Evolutionary conservation across 2,329 filamentous ascomycete species (phyloP), one percentile per base, ranked within the genome.

Genomic region (Polytolypa hystricis): DNA sequence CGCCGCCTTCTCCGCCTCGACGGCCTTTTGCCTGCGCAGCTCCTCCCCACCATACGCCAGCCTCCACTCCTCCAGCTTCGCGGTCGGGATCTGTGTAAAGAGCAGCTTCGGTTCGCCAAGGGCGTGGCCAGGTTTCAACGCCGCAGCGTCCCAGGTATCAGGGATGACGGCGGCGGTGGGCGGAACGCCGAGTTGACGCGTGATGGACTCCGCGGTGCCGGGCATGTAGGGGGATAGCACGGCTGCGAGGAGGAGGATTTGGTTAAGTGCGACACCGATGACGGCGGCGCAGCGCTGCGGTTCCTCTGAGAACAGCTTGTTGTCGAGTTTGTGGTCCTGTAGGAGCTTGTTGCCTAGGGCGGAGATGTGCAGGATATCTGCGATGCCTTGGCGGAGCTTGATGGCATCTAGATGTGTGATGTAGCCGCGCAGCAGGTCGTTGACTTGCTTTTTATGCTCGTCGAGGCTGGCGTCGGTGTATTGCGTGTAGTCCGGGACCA

Each of bases 191-290:
- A 96, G 73, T 64, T 95, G 89, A 44, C 73, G 61, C 46, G 84
- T 74, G 48, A 95, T 94, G 20, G 76, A 75, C 41, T 71, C 71
- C 3, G 81, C 70, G 6, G 81, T 87, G n/a, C 72, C 71, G 27
- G 85, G 86, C 70, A 95, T 84, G 63, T 89, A 95, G 0, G 87
- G 87, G 35, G 77, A 75, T 39, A 87, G 73, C 29, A 94, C 65
- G 37, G 76, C 79, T 15, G 86, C 83, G 32, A 93, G 71, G 20
- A 95, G 77, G 53, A 89, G 77, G 37, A 89, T 77, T 45, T 87
- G 74, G 63, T 93, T 93, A 42, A 93, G 68, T 1, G 81, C 84
- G n/a, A 86, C 67, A 38, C 84, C 81, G 37, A 93, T 73, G 14
- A 79, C 73, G 4, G 73, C 71, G 8, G 74, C 73, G 39, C 71